Evolutionary conservation across 352 stramenopile species (phyloP).

Genomic region (Phytophthora boehmeriae): DNA sequence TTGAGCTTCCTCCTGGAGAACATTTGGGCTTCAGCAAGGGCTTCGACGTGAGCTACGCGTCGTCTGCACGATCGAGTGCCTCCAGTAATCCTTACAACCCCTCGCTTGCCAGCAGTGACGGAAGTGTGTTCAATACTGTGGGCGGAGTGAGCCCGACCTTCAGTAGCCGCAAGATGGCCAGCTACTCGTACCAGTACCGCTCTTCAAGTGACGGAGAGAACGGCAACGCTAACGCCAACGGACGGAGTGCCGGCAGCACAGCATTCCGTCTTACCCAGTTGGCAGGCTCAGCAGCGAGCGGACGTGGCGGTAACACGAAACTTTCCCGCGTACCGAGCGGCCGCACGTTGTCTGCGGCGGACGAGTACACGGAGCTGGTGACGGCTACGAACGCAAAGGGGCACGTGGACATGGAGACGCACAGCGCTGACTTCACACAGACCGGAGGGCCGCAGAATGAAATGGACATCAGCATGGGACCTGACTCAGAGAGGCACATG

Average conservation of each 20-base stretch:
- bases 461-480: slow-evolving; percentile 34
- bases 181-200: slow-evolving; percentile 44
- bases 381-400: slow-evolving; percentile 36
- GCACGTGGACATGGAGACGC: slow-evolving; percentile 18
- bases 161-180: slow-evolving; percentile 34
- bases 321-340: slow-evolving; percentile 18
- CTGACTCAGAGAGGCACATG: slow-evolving; percentile 32
- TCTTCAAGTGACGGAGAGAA: slow-evolving; percentile 22
- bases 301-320: slow-evolving; percentile 12
- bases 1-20: slow-evolving; percentile 39
- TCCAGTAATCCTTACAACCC: slow-evolving; percentile 29
- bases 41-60: slow-evolving; percentile 35
- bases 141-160: slow-evolving; percentile 44
- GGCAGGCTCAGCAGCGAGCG: slow-evolving; percentile 22
- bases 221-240: slow-evolving; percentile 10
- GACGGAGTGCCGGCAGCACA: slow-evolving; percentile 13
- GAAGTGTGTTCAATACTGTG: slow-evolving; percentile 48
- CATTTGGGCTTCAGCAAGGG: slow-evolving; percentile 33
- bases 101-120: slow-evolving; percentile 31
- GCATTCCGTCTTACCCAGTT: slow-evolving; percentile 37
- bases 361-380: slow-evolving; percentile 45
- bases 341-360: slow-evolving; percentile 35
- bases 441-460: slow-evolving; percentile 4
- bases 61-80: slow-evolving; percentile 31
- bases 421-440: not conserved